phyloP scores from a whole-genome alignment of 768 basidiomycete genomes.

The Leccinum disarticulatum region DNA sequence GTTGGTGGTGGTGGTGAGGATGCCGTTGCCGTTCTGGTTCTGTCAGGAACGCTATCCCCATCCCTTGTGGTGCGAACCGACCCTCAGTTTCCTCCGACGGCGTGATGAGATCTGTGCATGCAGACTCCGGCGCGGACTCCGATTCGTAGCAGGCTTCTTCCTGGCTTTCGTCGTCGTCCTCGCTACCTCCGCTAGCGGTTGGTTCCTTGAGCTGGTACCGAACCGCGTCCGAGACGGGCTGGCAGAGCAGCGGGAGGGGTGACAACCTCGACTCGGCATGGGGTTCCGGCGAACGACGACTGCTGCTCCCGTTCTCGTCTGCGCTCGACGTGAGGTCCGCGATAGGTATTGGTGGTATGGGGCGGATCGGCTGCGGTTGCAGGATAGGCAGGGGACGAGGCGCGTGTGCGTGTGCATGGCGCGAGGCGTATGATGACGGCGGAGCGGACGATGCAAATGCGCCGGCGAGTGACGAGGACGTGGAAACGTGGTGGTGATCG shows the following conservation, averaged over 20 bases:
- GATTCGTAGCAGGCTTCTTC: conserved; percentile 11
- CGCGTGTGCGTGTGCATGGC: conserved; percentile 11
- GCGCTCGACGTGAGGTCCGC: conserved; percentile 28
- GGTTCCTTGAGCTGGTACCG: conserved; percentile 29
- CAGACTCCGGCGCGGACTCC: conserved; percentile 15
- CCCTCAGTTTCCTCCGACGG: conserved; percentile 2
- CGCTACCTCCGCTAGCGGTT: background rate
- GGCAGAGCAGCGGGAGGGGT: conserved; percentile 34
- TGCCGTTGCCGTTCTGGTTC: conserved; percentile 5
- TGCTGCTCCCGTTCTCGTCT: conserved; percentile 7
- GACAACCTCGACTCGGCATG: conserved; percentile 17
- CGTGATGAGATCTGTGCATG: conserved; percentile 20
- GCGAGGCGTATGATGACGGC: conserved; percentile 8
- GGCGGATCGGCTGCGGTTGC: conserved; percentile 35
- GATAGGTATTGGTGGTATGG: conserved; percentile 35
- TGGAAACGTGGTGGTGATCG: conserved; percentile 12
- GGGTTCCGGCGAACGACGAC: background rate
- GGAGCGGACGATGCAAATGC: conserved; percentile 23
- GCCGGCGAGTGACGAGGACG: conserved; percentile 29
- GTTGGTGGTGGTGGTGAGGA: background rate
- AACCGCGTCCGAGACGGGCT: conserved; percentile 34
- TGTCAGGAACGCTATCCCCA: conserved; percentile 15
- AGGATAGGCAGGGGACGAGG: conserved; percentile 26
- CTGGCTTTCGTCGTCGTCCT: conserved; percentile 3
- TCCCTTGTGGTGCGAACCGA: conserved; percentile 21